These are phyloP conservation scores for Petrea volubilis DNA, from an alignment of 257 asterid genomes.

Conservation along the genomic window DNA sequence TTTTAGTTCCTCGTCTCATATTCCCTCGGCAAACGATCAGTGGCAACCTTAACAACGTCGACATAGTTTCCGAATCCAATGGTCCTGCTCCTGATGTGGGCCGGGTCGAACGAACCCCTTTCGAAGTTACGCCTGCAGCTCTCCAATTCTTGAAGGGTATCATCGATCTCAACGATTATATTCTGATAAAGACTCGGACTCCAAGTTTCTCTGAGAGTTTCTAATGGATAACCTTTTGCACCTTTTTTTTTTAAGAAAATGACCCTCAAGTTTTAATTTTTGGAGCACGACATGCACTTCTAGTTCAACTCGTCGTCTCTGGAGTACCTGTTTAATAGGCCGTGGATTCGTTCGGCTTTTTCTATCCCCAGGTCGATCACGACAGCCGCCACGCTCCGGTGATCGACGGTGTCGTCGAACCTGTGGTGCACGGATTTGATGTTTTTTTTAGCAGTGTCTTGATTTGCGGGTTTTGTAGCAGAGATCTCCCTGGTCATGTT, in stretches of 20 bases:
- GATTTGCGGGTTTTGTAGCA: constrained; percentile 21
- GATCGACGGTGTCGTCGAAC: neutral
- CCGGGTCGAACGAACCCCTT: constrained; percentile 16
- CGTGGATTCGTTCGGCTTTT: constrained; percentile 4
- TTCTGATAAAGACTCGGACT: neutral
- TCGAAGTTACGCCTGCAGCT: constrained; percentile 20
- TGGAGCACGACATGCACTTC: constrained; percentile 27
- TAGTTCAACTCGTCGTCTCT: constrained; percentile 2
- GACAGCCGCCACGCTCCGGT: neutral
- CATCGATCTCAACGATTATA: neutral
- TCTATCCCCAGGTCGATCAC: constrained; percentile 25
- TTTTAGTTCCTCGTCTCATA: no score
- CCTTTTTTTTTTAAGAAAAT: no score
- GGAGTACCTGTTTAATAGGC: constrained; percentile 2
- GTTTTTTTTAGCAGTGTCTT: constrained; percentile 15
- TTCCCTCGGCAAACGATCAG: neutral
- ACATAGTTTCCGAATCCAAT: constrained; percentile 23
- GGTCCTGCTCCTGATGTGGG: constrained; percentile 24
- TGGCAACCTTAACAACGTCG: constrained; percentile 22
- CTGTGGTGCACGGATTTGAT: constrained; percentile 7
- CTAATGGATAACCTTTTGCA: no score
- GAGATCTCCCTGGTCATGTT: constrained; percentile 11
- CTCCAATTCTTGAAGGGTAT: constrained; percentile 20
- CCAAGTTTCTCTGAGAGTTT: neutral
- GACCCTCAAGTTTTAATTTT: constrained; percentile 34